Conservation (phyloP, 176 grass and related monocot genomes). For the Bothriochloa decipiens region DNA sequence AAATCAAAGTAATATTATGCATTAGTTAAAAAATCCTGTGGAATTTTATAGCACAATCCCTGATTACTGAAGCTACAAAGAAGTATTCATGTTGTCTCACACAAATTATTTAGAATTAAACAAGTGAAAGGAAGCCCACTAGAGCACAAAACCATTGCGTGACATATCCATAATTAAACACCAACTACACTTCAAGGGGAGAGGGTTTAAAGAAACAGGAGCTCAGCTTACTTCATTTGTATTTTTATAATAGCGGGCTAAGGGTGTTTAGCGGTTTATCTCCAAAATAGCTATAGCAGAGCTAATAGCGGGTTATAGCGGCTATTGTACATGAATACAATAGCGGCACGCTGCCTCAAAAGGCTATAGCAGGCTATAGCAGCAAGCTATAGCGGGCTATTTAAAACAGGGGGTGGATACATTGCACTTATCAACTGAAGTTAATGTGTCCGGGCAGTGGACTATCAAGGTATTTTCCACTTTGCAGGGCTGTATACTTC, state of each 20-base stretch:
- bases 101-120: neutral
- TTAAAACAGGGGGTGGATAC: conserved; percentile 20
- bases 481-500: conserved; percentile 48
- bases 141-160: neutral
- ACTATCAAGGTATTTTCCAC: conserved; percentile 53
- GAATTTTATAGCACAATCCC: neutral
- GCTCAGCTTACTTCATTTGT: conserved; percentile 36
- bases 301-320: no score
- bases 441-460: conserved; percentile 43
- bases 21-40: neutral
- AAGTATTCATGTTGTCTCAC: neutral
- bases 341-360: no score
- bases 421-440: conserved; percentile 35
- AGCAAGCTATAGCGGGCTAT: no score
- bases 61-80: conserved; percentile 10
- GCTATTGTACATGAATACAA: no score
- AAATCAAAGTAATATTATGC: neutral
- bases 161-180: neutral
- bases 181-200: neutral
- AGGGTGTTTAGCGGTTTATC: no score
- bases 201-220: neutral
- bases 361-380: no score
- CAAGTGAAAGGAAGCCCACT: neutral
- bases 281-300: no score
- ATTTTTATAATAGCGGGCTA: no score